Percentiles rank a stretch among this genome's conserved stretches.
Evolutionary conservation across 805 yeast genomes (phyloP).

Genomic region (Candida coleopterorum): DNA sequence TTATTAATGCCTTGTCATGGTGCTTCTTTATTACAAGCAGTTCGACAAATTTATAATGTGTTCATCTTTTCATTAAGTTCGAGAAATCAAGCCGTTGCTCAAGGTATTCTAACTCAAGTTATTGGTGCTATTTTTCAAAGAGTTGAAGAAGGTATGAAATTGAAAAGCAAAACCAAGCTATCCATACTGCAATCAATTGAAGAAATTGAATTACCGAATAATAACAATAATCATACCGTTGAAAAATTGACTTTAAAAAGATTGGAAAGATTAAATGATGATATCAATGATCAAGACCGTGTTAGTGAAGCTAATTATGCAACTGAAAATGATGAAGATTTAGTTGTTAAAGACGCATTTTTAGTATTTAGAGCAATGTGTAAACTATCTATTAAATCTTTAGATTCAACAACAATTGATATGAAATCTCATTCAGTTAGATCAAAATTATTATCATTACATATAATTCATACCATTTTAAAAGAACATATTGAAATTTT

Average conservation of each 20-base stretch:
- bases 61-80: slow-evolving; percentile 80
- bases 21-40: slow-evolving; percentile 78
- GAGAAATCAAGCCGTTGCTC: slow-evolving; percentile 88
- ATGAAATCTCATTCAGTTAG: slow-evolving; percentile 90
- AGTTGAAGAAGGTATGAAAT: slow-evolving; percentile 42
- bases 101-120: slow-evolving; percentile 89
- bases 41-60: slow-evolving; percentile 89
- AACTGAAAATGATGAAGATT: slow-evolving; percentile 55
- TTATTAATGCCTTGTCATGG: slow-evolving; percentile 88
- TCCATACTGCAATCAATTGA: slow-evolving; percentile 16
- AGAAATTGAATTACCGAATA: slow-evolving; percentile 11
- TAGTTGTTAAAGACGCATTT: slow-evolving; percentile 84
- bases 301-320: slow-evolving; percentile 45
- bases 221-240: slow-evolving; percentile 11
- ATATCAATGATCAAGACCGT: slow-evolving; percentile 44
- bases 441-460: slow-evolving; percentile 83
- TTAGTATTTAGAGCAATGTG: slow-evolving; percentile 92
- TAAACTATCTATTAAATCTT: slow-evolving; percentile 77
- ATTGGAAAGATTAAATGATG: slow-evolving; percentile 53
- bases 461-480: slow-evolving; percentile 79
- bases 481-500: slow-evolving; percentile 83
- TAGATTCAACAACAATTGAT: slow-evolving; percentile 73
- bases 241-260: slow-evolving; percentile 53
- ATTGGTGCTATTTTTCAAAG: slow-evolving; percentile 82
- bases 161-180: slow-evolving; percentile 16